These are phyloP conservation scores for Hirschioporus abietinus DNA, from an alignment of 768 basidiomycete species.

Conservation along the genomic window DNA sequence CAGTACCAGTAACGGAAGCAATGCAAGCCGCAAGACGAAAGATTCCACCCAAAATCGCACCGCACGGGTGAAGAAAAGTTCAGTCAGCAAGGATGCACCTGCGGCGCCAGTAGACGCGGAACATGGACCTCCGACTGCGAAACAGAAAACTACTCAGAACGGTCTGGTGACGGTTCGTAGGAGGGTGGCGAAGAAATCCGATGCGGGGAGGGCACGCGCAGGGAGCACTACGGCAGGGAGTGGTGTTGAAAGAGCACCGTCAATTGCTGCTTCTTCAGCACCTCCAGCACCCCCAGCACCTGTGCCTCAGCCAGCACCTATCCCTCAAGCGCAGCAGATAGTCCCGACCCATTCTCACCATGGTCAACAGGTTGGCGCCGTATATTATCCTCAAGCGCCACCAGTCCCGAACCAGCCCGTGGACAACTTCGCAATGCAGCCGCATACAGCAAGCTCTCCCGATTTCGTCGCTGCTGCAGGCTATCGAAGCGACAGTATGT, in stretches of 20 bases:
- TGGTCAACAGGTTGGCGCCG: neutral
- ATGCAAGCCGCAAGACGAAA: neutral
- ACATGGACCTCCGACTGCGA: neutral
- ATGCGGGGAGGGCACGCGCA: neutral
- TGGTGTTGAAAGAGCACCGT: neutral
- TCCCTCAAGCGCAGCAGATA: neutral
- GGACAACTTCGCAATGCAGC: neutral
- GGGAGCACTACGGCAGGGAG: neutral
- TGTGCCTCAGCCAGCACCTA: neutral
- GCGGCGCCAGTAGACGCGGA: neutral
- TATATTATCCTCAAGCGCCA: neutral
- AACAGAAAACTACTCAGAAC: neutral
- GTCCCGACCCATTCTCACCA: neutral
- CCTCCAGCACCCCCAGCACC: neutral
- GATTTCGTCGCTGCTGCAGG: neutral
- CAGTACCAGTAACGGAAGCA: neutral
- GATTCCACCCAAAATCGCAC: neutral
- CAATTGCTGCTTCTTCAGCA: neutral
- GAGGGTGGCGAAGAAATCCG: neutral
- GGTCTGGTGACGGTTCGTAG: neutral
- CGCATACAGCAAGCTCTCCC: neutral
- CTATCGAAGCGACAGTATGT: neutral
- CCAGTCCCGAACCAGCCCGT: neutral
- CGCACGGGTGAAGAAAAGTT: neutral
- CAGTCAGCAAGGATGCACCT: neutral